Conservation (phyloP, 257 asterid species). For the Gentiana straminea region DNA sequence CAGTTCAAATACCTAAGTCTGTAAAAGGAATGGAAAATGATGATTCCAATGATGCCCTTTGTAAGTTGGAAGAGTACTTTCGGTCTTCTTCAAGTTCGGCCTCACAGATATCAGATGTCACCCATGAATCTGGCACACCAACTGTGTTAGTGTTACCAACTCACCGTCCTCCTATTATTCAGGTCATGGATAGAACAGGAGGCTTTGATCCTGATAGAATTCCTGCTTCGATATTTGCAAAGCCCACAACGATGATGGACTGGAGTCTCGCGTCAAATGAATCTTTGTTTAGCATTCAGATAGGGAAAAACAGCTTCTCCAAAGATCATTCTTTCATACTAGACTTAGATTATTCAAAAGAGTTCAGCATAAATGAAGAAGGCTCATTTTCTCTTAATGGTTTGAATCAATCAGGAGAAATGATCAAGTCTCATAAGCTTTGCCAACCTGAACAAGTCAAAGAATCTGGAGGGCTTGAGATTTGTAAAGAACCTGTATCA, state of each 20-base stretch:
- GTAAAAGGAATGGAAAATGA: slow-evolving; percentile 9
- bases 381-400: slow-evolving; percentile 4
- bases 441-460: slow-evolving; percentile 5
- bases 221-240: slow-evolving; percentile 26
- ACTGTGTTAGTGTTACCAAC: slow-evolving; percentile 19
- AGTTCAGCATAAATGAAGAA: slow-evolving; percentile 12
- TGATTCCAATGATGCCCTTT: slow-evolving; percentile 17
- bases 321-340: slow-evolving; percentile 28
- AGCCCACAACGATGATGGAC: slow-evolving; percentile 15
- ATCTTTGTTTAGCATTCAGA: slow-evolving; percentile 74
- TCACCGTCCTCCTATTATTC: slow-evolving; percentile 34
- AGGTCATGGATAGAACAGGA: slow-evolving; percentile 34
- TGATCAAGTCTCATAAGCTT: not conserved
- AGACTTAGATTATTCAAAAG: slow-evolving; percentile 33
- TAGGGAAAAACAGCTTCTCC: slow-evolving; percentile 47
- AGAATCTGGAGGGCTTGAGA: slow-evolving; percentile 1
- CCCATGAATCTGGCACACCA: slow-evolving; percentile 20
- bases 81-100: slow-evolving; percentile 24
- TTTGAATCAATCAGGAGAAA: slow-evolving; percentile 3
- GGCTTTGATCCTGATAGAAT: slow-evolving; percentile 31
- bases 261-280: slow-evolving; percentile 82
- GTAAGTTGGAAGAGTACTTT: slow-evolving; percentile 14
- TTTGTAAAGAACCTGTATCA: not conserved
- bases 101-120: slow-evolving; percentile 25
- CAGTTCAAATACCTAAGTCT: slow-evolving; percentile 6